Evolutionary conservation across 164 flowering plant species (phyloP).

Genomic region (Vitis vinifera): ASM3070453v1 NC_081808.1:3147501-3148000

Average conservation of each 20-base stretch:
- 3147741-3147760: neutral
- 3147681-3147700: constrained; percentile 41
- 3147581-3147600: neutral
- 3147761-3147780: neutral
- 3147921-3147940: constrained; percentile 43
- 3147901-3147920: constrained; percentile 52
- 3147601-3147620: neutral
- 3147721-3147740: constrained; percentile 64
- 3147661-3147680: constrained; percentile 39
- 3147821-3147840: too few relatives aligned
- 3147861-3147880: neutral
- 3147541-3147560: too few relatives aligned
- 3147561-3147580: too few relatives aligned
- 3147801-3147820: neutral
- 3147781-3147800: neutral
- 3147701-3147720: constrained; percentile 54
- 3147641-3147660: constrained; percentile 58
- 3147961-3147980: constrained; percentile 87
- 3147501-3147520: too few relatives aligned
- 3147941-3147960: constrained; percentile 74
- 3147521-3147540: too few relatives aligned
- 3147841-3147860: neutral
- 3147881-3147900: constrained; percentile 41
- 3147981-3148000: constrained; percentile 1
- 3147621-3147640: constrained; percentile 18